Evolutionary conservation across 179 eudicot species (phyloP), one percentile per base, ranked within the genome.

Genomic region (Vitellaria paradoxa): DNA sequence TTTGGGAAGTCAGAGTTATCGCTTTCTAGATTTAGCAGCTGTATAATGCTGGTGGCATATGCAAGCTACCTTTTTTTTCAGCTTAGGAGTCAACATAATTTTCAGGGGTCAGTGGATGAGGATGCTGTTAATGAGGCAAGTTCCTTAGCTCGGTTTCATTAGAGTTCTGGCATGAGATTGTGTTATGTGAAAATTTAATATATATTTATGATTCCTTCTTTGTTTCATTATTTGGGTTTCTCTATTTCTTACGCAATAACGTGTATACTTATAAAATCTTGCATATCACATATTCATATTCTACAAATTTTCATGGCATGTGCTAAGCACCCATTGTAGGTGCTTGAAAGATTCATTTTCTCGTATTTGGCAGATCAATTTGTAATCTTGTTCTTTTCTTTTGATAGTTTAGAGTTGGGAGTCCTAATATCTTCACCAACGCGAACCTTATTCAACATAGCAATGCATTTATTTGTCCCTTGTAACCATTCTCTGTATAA

Each of bases 21-120:
- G 52, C 98, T 95, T 77, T 95, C 99, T 52, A 89, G 98, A 86
- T 91, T 95, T 85, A 95, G 95, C 80, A 95, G 99, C 84, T 88
- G 97, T 70, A 75, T 95, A 81, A 93, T 95, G 99, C 86, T 93
- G 75, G 86, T 93, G 82, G 99, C 99, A 24, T 95, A 95, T 83
- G 98, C 98, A 68, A 91, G 97, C 85, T 96, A 91, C 84, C 91
- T 95, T 26, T 93, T 80, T 84, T 91, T 93, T 85, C 99, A 95
- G 88, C 93, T 95, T 26, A 87, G 72, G 83, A 78, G 86, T 79
- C 97, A 91, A 76, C 87, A 75, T 3, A 89, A 83, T 75, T 84
- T 83, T 70, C 81, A 90, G 81, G 81, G 79, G 55, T 84, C 91
- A 68, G 77, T 90, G 65, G 89, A 83, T 67, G 93, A 83, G 84